phyloP scores from a whole-genome alignment of 768 basidiomycete species.

The Lyophyllum decastes region DNA sequence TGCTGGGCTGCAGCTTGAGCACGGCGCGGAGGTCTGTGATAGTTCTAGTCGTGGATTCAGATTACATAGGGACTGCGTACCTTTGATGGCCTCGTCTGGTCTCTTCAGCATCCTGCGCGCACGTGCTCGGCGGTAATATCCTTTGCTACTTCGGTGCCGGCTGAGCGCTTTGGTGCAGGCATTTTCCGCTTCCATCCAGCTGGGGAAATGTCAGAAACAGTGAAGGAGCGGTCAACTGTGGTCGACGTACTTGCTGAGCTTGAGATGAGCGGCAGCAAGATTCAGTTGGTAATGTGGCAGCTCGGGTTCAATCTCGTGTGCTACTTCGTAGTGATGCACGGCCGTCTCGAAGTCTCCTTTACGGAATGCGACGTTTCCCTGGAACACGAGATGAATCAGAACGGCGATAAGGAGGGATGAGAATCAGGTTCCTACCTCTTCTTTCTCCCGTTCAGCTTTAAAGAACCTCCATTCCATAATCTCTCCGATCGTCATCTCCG shows the following conservation, averaged over 20 bases:
- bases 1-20: conserved; percentile 63
- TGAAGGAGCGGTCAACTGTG: neutral
- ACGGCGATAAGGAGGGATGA: conserved; percentile 4
- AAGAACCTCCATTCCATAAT: conserved; percentile 76
- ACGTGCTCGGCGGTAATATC: conserved; percentile 67
- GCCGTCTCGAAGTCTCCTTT: conserved; percentile 58
- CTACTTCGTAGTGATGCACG: conserved; percentile 57
- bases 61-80: conserved; percentile 28
- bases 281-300: conserved; percentile 78
- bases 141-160: conserved; percentile 71
- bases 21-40: conserved; percentile 59
- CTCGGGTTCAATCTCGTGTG: conserved; percentile 68
- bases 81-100: conserved; percentile 60
- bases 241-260: conserved; percentile 59
- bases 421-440: conserved; percentile 44
- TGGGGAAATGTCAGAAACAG: conserved; percentile 24
- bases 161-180: conserved; percentile 66
- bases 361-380: conserved; percentile 75
- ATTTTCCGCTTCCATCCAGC: conserved; percentile 72
- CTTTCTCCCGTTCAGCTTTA: conserved; percentile 71
- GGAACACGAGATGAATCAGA: neutral
- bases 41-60: neutral
- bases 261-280: conserved; percentile 73
- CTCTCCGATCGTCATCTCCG: conserved; percentile 70
- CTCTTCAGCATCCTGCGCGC: conserved; percentile 63